Percentiles rank a stretch among this genome's conserved stretches.
These are phyloP conservation scores for Aphanomyces astaci DNA, from an alignment of 352 stramenopile species.

Conservation along the genomic window DNA sequence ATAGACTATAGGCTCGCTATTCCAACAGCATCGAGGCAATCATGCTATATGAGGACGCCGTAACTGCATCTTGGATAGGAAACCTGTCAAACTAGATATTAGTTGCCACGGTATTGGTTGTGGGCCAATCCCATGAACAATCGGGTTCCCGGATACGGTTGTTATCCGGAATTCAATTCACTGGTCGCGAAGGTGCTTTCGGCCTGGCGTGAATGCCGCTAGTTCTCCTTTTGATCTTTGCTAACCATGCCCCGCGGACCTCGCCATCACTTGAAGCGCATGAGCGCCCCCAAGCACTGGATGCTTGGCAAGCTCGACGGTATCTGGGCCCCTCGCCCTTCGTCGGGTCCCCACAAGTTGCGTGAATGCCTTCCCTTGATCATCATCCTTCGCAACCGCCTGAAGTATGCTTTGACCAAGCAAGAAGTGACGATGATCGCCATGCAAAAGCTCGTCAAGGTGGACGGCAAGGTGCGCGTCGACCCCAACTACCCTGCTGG, in stretches of 20 bases:
- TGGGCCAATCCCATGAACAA: neutral
- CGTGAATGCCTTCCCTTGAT: constrained; percentile 97
- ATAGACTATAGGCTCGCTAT: too few relatives aligned
- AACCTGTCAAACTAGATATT: neutral
- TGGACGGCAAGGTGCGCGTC: constrained; percentile 95
- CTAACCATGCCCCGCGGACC: constrained; percentile 72
- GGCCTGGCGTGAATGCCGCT: too few relatives aligned
- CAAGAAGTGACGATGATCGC: constrained; percentile 98
- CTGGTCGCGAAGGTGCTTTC: too few relatives aligned
- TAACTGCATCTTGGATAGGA: too few relatives aligned
- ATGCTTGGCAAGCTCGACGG: constrained; percentile 87
- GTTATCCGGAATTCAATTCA: neutral
- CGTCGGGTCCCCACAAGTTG: constrained; percentile 96
- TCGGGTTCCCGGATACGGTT: neutral
- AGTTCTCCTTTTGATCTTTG: constrained; percentile 24
- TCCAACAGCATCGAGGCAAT: too few relatives aligned
- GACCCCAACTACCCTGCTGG: constrained; percentile 97
- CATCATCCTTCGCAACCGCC: constrained; percentile 97
- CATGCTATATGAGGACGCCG: too few relatives aligned
- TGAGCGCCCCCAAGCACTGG: constrained; percentile 83
- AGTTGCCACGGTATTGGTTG: neutral
- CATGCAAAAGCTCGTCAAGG: constrained; percentile 99
- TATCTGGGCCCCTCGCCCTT: constrained; percentile 91
- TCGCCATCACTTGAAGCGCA: constrained; percentile 84
- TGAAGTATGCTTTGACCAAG: constrained; percentile 99